Evolutionary conservation across 1,284 basidiomycete species (phyloP), one percentile per base, ranked within the genome.

Genomic region (Fomitopsis palustris): DNA sequence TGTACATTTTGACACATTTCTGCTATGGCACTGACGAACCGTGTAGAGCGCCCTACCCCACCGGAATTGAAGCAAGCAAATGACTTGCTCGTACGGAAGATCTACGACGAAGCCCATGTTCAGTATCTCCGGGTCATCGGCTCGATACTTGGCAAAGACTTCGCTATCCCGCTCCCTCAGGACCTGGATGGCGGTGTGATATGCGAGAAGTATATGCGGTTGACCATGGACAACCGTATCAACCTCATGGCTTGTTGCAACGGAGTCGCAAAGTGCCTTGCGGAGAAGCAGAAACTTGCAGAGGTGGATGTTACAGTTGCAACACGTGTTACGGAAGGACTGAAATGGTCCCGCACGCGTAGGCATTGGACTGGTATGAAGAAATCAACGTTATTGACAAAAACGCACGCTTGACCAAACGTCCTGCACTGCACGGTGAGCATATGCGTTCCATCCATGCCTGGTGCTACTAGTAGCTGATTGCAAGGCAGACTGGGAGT

Each of bases 191-290:
- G 64, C 5, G 61, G 62, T 5, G 59, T 65, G 14, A 58, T 10
- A 47, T 64, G 55, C 12, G 35, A 57, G 0, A 53, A 55, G 6
- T 62, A 65, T 35, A 42, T 60, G 47, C 58, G 49, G 19, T 45
- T 62, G 33, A 58, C 61, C 2, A 64, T 64, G 61, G 61, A 65
- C 41, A 59, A 65, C 23, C 61, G 64, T 10, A 37, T 64, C 16
- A 58, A 57, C 25, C 59, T 61, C 2, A 65, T 65, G 64, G 57
- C 53, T 1, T 65, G 60, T 45, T 63, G 59, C 31, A 62, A 63
- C 37, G 62, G 62, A 9, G 59, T 58, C 7, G 59, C 61, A 3
- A 42, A 42, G 5, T 60, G 55, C 29, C 33, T 65, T 14, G 54
- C 17, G 14, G 54, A 57, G 38, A 39, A 52, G 27, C 42, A 61